Base-by-base conservation (phyloP, 2,329 filamentous ascomycete species). In the Kalmusia sp. region DNA sequence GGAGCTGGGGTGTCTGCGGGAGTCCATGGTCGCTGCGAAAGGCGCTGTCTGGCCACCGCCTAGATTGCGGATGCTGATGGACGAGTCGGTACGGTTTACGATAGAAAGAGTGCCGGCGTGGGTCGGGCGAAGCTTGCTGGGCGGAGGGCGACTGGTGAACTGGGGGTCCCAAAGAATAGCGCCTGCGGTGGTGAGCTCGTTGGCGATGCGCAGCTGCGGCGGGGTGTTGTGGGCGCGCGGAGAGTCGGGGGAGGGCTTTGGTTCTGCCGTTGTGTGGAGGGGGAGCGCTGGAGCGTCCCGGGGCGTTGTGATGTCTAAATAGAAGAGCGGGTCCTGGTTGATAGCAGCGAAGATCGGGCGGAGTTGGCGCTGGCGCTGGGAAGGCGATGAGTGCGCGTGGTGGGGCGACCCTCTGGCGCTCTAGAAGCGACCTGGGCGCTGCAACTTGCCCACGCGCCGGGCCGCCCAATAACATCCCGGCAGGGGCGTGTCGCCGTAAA, bases 1-100 rank as follows among this genome's bases (percentile, higher is more conserved):
- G 58, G 93, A 98, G 80, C 90, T 96, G 51, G 93, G 93, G 70
- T 97, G 92, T 70, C 90, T 84, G 76, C 96, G 91, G 71, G 91
- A 90, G 78, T 97, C 93, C 93, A 98, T 98, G 56, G 64, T 61
- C 11, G 58, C 63, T 53, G 47, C 31, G 28, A 46, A 44, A 39
- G 69, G 67, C 49, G 75, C 66, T 48, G 67, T 71, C 54, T 74
- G 67, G 57, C 76, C 76, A 54, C 74, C 79, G 56, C 77, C 78
- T 48, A 82, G 70, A 55, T 74, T 79, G 51, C 76, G 70, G 51
- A 82, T 74, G 56, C 76, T 79, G 68, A 82, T 81, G 63, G 79
- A 80, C 40, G 79, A 82, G 70, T 82, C 80, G 55, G 79, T 80
- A 55, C 79, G 74, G 58, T 78, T 71, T 44, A 72, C 72, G 45